Evolutionary conservation across 2,329 filamentous ascomycete species (phyloP).

Genomic region (Aureobasidium melanogenum): DNA sequence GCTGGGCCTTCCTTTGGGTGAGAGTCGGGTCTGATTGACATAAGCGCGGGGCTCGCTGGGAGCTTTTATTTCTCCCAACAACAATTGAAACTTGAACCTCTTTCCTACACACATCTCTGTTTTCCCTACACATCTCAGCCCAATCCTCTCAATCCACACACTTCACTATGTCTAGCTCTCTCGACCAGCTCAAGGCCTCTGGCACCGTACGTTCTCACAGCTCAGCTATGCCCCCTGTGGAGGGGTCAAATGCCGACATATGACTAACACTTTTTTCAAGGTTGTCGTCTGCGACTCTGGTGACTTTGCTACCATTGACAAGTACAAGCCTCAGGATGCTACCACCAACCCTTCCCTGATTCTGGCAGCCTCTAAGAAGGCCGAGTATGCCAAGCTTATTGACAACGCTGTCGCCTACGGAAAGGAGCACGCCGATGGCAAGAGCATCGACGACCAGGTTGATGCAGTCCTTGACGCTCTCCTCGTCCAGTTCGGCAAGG

Average conservation of each 20-base stretch:
- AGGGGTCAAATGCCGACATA: conserved; percentile 1
- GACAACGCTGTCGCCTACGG: conserved; percentile 77
- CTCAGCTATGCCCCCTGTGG: background rate
- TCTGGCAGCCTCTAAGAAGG: conserved; percentile 95
- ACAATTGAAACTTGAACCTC: conserved; percentile 7
- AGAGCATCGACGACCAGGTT: conserved; percentile 66
- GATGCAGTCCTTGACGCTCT: conserved; percentile 87
- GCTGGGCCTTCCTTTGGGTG: background rate
- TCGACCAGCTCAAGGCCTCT: conserved; percentile 93
- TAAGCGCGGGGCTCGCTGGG: conserved; percentile 7
- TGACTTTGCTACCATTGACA: conserved; percentile 77
- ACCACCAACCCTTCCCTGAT: conserved; percentile 99
- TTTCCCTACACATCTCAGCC: background rate
- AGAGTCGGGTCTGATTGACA: conserved; percentile 5
- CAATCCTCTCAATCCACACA: background rate
- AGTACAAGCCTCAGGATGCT: conserved; percentile 99
- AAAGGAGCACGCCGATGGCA: conserved; percentile 56
- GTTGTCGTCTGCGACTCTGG: conserved; percentile 96
- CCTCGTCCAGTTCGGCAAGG: conserved; percentile 93
- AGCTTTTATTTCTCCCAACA: conserved; percentile 11
- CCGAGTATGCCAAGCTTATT: conserved; percentile 88
- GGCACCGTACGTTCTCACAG: conserved; percentile 69
- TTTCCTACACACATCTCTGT: conserved; percentile 1
- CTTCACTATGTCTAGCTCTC: conserved; percentile 70
- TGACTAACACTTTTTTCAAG: conserved; percentile 36